A percentile compares a stretch with the other conserved stretches of the same genome.
Conservation (phyloP, 2,329 filamentous ascomycete genomes). For the Xylaria sp. region DNA sequence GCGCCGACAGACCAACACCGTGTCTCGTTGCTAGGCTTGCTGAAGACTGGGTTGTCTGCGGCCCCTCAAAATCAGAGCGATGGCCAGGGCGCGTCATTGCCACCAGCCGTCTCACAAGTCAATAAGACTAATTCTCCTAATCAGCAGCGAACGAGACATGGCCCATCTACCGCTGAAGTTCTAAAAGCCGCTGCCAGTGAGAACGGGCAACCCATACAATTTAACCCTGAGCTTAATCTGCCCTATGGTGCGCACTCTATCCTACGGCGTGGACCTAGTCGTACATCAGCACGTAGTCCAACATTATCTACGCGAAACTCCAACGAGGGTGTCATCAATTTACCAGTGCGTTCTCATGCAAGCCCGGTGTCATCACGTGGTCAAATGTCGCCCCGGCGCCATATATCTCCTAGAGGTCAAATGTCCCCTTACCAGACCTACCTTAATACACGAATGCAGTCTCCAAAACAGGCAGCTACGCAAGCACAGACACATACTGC, state of each 20-base stretch:
- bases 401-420: conserved; percentile 22
- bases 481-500: conserved; percentile 24
- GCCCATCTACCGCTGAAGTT: conserved; percentile 36
- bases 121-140: conserved; percentile 24
- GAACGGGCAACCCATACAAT: conserved; percentile 42
- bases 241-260: conserved; percentile 49
- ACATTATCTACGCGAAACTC: conserved; percentile 24
- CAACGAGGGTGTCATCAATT: conserved; percentile 24
- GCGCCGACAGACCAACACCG: conserved; percentile 50
- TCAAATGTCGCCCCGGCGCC: conserved; percentile 29
- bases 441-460: conserved; percentile 28
- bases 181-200: conserved; percentile 37
- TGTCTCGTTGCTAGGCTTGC: conserved; percentile 58
- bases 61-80: conserved; percentile 35
- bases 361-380: conserved; percentile 30
- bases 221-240: conserved; percentile 46
- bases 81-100: conserved; percentile 20
- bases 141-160: conserved; percentile 29
- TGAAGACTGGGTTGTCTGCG: conserved; percentile 50
- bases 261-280: conserved; percentile 41
- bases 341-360: conserved; percentile 28
- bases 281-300: conserved; percentile 31
- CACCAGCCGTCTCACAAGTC: conserved; percentile 10
- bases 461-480: conserved; percentile 28
- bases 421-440: conserved; percentile 32